Conservation (phyloP, 2,329 filamentous ascomycete genomes). For the Fusarium sp. region DNA sequence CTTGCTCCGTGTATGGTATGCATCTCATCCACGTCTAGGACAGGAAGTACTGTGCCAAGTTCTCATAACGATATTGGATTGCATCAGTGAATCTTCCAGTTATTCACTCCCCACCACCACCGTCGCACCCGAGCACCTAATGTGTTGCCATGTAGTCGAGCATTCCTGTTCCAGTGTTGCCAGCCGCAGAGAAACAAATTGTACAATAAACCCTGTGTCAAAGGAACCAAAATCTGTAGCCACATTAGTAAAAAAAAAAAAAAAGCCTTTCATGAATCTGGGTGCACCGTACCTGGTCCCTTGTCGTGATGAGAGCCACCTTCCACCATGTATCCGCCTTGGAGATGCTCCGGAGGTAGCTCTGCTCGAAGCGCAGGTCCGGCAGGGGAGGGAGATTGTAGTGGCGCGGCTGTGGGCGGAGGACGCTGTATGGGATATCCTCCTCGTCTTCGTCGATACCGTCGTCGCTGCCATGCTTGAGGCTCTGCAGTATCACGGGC, state of each 20-base stretch:
- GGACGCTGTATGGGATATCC: constrained; percentile 75
- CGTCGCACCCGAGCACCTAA: constrained; percentile 81
- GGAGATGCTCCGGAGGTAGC: constrained; percentile 90
- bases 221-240: constrained; percentile 79
- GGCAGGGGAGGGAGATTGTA: constrained; percentile 73
- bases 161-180: constrained; percentile 87
- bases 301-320: constrained; percentile 83
- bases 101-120: constrained; percentile 97
- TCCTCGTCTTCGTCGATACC: constrained; percentile 61
- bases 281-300: constrained; percentile 80
- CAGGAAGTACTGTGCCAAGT: background rate
- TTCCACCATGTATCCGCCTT: constrained; percentile 82
- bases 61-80: constrained; percentile 17
- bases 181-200: constrained; percentile 87
- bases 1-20: background rate
- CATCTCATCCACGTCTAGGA: background rate
- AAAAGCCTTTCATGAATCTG: background rate
- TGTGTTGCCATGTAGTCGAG: constrained; percentile 79
- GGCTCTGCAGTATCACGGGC: constrained; percentile 40
- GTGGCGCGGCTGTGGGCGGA: constrained; percentile 63
- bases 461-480: constrained; percentile 36
- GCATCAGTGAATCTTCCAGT: constrained; percentile 74
- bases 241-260: constrained; percentile 10
- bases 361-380: constrained; percentile 96
- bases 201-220: constrained; percentile 90